Evolutionary conservation across 768 basidiomycete genomes (phyloP).

Genomic region (Trametes maxima): DNA sequence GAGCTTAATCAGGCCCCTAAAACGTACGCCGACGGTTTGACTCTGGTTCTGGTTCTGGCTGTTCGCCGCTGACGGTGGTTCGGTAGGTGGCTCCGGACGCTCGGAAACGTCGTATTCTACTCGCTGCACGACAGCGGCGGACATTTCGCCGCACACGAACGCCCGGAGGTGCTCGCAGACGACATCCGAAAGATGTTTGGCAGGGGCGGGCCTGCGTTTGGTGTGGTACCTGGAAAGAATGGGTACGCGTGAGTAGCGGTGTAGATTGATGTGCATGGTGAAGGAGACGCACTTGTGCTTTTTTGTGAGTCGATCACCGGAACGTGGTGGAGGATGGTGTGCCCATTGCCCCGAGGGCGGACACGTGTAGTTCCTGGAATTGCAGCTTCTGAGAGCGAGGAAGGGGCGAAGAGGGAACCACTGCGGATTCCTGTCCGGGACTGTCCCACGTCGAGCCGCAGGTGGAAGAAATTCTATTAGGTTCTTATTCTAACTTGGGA

Average conservation of each 20-base stretch:
- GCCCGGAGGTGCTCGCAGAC: slow-evolving; percentile 27
- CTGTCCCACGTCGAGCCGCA: too few species aligned
- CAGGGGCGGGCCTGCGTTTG: slow-evolving; percentile 28
- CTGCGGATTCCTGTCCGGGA: too few species aligned
- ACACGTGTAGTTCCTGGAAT: too few species aligned
- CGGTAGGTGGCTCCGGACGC: slow-evolving; percentile 26
- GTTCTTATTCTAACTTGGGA: too few species aligned
- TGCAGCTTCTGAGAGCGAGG: too few species aligned
- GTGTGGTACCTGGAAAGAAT: slow-evolving; percentile 9
- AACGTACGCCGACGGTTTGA: slow-evolving; percentile 3
- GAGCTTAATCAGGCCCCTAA: slow-evolving; percentile 25
- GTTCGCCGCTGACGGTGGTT: not conserved
- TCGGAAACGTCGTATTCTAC: slow-evolving; percentile 30
- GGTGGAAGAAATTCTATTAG: too few species aligned
- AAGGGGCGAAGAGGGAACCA: too few species aligned
- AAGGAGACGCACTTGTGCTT: not conserved
- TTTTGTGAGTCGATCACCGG: not conserved
- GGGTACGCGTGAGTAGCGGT: not conserved
- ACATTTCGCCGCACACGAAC: slow-evolving; percentile 33
- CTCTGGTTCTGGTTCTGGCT: too few species aligned
- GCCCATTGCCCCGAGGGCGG: too few species aligned
- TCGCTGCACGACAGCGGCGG: slow-evolving; percentile 28
- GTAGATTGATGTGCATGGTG: not conserved
- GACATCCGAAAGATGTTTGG: slow-evolving; percentile 34
- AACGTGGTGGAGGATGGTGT: too few species aligned